Evolutionary conservation across 345 rosid species (phyloP), one percentile per base, ranked within the genome.

Genomic region (Microcos paniculata): DNA sequence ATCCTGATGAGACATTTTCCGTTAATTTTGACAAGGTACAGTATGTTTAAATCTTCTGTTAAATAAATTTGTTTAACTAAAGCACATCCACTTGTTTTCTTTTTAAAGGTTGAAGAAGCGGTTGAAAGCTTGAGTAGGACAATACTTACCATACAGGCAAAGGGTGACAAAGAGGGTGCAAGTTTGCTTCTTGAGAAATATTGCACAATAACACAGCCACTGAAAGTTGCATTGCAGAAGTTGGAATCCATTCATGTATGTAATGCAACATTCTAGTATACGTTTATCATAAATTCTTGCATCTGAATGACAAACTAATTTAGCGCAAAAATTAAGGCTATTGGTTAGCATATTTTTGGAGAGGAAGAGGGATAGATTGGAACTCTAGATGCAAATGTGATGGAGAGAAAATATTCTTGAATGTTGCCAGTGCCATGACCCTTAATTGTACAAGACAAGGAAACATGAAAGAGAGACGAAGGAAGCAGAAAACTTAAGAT

Each of bases 101-200:
- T 53, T 77, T 68, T 69, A 21, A 80, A 92, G 98, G 85, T 91
- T 40, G 92, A 91, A 84, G 87, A 58, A 70, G 95, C 94, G 7
- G 97, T 90, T 30, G 94, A 92, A 84, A 90, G 96, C 85, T 82
- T 94, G 82, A 87, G 97, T 82, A 86, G 85, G 72, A 93, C 90
- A 82, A 84, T 92, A 77, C 90, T 94, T 59, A 92, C 94, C 8
- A 87, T 90, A 73, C 97, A 92, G 73, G 98, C 97, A 70, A 86
- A 81, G 81, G 98, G 94, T 72, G 97, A 92, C 83, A 94, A 92
- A 80, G 84, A 31, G 35, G 94, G 92, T 77, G 95, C 98, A 76
- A 82, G 74, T 26, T 79, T 72, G 58, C 98, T 92, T 58, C 77
- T 91, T 23, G 46, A 91, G 48, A 90, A 83, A 72, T 92, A 94